Percentiles rank a stretch among this genome's conserved stretches.
Evolutionary conservation across 2,329 filamentous ascomycete species (phyloP).

Genomic region (Diaporthe sp.): DNA sequence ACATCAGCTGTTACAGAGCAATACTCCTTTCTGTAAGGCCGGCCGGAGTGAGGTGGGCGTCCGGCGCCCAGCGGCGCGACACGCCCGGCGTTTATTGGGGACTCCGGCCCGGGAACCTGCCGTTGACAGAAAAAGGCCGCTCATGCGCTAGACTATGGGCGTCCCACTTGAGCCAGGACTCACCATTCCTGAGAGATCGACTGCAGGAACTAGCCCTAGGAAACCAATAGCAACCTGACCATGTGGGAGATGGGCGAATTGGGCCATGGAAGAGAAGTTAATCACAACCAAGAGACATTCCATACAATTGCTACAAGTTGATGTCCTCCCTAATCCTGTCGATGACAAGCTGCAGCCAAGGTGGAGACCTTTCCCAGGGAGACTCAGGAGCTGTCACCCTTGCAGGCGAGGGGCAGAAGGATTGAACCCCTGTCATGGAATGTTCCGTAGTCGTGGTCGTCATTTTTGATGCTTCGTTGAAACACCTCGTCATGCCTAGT

Average conservation of each 20-base stretch:
- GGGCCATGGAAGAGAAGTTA: too few species aligned
- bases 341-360: neutral
- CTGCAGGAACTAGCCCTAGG: neutral
- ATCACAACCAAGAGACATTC: neutral
- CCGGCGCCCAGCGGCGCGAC: neutral
- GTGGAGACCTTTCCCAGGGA: neutral
- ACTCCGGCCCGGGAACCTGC: neutral
- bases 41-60: neutral
- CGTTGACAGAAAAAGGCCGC: slow-evolving; percentile 1
- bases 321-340: neutral
- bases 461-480: neutral
- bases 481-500: neutral
- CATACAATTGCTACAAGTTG: neutral
- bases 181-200: neutral
- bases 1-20: neutral
- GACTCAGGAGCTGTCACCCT: slow-evolving; percentile 1
- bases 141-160: neutral
- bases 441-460: neutral
- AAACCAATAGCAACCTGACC: neutral
- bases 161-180: neutral
- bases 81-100: slow-evolving; percentile 6
- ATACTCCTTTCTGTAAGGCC: neutral
- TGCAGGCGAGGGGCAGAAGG: slow-evolving; percentile 22
- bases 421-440: neutral
- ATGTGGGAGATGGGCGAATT: neutral